These are phyloP conservation scores for Lactarius indigo DNA, from an alignment of 768 basidiomycete genomes.

Conservation along the genomic window DNA sequence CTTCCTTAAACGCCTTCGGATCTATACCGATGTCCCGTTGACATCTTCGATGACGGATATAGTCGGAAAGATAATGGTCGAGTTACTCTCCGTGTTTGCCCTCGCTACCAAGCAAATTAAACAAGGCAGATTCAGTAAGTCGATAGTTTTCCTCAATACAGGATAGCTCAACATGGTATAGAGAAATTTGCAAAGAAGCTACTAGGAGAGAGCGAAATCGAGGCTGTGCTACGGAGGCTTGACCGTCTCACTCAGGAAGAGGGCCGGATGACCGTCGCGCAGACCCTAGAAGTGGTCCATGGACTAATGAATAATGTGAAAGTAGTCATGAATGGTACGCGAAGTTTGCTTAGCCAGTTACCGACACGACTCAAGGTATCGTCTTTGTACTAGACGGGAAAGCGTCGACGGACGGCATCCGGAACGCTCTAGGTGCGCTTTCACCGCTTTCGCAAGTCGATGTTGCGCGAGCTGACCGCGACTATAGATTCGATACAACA, in stretches of 20 bases:
- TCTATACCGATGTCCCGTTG: background rate
- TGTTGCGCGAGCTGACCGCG: background rate
- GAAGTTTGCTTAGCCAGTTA: background rate
- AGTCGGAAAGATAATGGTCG: background rate
- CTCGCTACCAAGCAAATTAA: slow-evolving; percentile 9
- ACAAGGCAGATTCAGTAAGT: slow-evolving; percentile 9
- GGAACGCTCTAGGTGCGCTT: background rate
- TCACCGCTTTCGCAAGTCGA: background rate
- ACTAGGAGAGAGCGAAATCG: slow-evolving; percentile 7
- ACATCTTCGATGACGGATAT: background rate
- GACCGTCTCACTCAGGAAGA: slow-evolving; percentile 8
- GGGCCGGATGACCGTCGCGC: background rate
- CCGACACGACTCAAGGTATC: background rate
- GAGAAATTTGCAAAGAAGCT: slow-evolving; percentile 6
- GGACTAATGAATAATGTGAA: background rate
- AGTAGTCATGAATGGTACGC: slow-evolving; percentile 4
- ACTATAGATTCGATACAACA: background rate
- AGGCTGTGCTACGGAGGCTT: background rate
- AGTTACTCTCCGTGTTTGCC: background rate
- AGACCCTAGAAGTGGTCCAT: slow-evolving; percentile 4
- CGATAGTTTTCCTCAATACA: fast-evolving
- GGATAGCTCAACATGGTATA: background rate
- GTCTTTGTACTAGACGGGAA: background rate
- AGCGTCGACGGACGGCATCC: background rate
- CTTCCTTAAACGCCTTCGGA: slow-evolving; percentile 4